Evolutionary conservation across 139 green algal species (phyloP).

Genomic region (Klebsormidium nitens): DNA sequence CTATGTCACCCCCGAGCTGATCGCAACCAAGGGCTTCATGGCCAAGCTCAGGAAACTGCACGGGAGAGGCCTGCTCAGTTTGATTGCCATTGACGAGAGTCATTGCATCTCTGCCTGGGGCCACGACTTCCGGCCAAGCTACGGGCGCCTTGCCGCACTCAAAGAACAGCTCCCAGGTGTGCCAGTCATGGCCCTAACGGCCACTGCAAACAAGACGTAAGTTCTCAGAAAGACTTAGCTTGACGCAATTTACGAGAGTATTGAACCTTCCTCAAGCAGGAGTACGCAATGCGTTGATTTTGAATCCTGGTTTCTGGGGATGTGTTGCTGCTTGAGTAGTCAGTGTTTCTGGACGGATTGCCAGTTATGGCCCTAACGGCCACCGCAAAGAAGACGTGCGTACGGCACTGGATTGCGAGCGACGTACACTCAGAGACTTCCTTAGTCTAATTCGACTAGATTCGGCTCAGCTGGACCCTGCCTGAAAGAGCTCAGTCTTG

Average conservation of each 20-base stretch:
- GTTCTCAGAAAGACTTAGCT: too few relatives aligned
- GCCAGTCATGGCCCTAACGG: constrained; percentile 42
- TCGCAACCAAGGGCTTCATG: constrained; percentile 23
- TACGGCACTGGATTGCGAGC: too few relatives aligned
- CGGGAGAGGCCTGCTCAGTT: constrained; percentile 15
- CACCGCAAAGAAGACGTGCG: constrained; percentile 26
- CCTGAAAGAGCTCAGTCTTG: too few relatives aligned
- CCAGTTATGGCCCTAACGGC: constrained; percentile 44
- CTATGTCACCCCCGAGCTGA: constrained; percentile 40
- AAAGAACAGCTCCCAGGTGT: constrained; percentile 22
- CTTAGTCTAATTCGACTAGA: too few relatives aligned
- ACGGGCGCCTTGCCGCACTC: constrained; percentile 29
- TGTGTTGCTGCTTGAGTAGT: too few relatives aligned
- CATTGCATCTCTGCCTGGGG: constrained; percentile 49
- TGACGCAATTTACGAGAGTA: too few relatives aligned
- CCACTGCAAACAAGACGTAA: constrained; percentile 33
- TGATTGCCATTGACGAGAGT: constrained; percentile 39
- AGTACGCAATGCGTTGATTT: too few relatives aligned
- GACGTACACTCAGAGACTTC: too few relatives aligned
- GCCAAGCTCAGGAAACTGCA: constrained; percentile 17
- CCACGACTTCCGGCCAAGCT: constrained; percentile 43
- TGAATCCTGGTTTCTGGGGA: too few relatives aligned
- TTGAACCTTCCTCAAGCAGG: too few relatives aligned
- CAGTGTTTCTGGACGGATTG: too few relatives aligned
- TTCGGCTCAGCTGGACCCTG: too few relatives aligned